These are phyloP conservation scores for Helotiales sp. DNA, from an alignment of 2,329 filamentous ascomycete genomes.

Conservation along the genomic window DNA sequence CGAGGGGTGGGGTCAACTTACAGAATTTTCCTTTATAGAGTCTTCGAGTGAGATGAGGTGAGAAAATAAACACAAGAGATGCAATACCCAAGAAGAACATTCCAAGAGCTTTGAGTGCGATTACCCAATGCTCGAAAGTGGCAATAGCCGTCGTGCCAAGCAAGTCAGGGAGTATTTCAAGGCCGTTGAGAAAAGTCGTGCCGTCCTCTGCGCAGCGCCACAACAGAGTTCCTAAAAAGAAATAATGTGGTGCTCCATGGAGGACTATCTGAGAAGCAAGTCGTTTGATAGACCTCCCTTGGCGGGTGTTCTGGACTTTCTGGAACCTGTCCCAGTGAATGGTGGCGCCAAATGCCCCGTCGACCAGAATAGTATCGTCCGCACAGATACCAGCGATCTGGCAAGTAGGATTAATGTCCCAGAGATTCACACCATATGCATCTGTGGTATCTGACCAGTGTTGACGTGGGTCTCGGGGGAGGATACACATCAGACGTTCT, in stretches of 20 bases:
- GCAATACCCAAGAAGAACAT: not conserved
- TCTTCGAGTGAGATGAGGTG: not conserved
- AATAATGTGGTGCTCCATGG: not conserved
- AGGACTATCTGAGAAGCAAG: not conserved
- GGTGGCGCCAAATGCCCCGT: constrained; percentile 33
- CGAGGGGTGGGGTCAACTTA: constrained; percentile 16
- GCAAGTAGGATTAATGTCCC: constrained; percentile 36
- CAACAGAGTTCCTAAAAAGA: too few relatives aligned
- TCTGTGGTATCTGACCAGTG: constrained; percentile 29
- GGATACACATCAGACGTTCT: constrained; percentile 34
- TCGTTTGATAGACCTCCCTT: not conserved
- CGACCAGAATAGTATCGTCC: constrained; percentile 34
- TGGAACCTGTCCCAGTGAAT: constrained; percentile 37
- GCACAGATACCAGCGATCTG: constrained; percentile 36
- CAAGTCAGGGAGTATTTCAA: too few relatives aligned
- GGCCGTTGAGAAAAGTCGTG: too few relatives aligned
- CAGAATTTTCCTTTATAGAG: not conserved
- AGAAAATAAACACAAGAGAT: not conserved
- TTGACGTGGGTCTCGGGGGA: constrained; percentile 9
- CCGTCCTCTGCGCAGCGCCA: too few relatives aligned
- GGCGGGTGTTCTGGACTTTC: constrained; percentile 16
- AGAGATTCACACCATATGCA: constrained; percentile 32
- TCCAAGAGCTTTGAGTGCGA: too few relatives aligned
- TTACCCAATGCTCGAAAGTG: too few relatives aligned
- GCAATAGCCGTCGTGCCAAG: too few relatives aligned